phyloP scores from a whole-genome alignment of 2,329 filamentous ascomycete genomes.

The Pseudogymnoascus sp. region DNA sequence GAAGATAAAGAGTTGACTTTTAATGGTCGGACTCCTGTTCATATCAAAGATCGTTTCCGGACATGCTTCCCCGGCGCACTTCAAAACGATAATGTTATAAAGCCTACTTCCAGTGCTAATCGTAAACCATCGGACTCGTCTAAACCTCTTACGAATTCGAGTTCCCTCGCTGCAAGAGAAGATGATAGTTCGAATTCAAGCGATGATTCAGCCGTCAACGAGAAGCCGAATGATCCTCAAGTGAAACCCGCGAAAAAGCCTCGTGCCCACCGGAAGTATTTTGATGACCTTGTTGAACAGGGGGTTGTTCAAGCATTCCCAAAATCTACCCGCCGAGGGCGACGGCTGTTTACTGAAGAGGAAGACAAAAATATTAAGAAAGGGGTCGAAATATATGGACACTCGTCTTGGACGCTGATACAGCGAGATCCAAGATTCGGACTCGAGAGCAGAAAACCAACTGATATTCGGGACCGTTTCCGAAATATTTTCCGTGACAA shows the following conservation, averaged over 20 bases:
- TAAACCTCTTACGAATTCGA: neutral
- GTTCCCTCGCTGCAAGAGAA: neutral
- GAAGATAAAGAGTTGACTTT: slow-evolving; percentile 55
- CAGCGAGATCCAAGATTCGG: slow-evolving; percentile 53
- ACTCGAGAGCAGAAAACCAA: slow-evolving; percentile 52
- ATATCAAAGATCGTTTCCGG: slow-evolving; percentile 59
- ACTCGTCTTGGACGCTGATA: slow-evolving; percentile 56
- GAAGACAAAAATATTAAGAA: slow-evolving; percentile 57
- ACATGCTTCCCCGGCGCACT: slow-evolving; percentile 52
- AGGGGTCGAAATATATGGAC: slow-evolving; percentile 53
- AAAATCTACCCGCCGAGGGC: slow-evolving; percentile 52
- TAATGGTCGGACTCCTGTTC: slow-evolving; percentile 53
- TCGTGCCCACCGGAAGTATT: slow-evolving; percentile 46
- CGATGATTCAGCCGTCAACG: slow-evolving; percentile 12
- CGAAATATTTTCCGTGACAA: slow-evolving; percentile 33
- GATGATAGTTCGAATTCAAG: slow-evolving; percentile 17
- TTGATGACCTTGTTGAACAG: slow-evolving; percentile 48
- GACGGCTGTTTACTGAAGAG: slow-evolving; percentile 54
- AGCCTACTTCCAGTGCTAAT: slow-evolving; percentile 20
- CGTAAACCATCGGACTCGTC: slow-evolving; percentile 17
- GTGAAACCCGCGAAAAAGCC: slow-evolving; percentile 41
- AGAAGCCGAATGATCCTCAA: slow-evolving; percentile 19
- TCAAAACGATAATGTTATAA: slow-evolving; percentile 33
- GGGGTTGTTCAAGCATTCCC: slow-evolving; percentile 58
- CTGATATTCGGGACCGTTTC: slow-evolving; percentile 55